A percentile compares a stretch with the other conserved stretches of the same genome.
These are phyloP conservation scores for Nigrospora osmanthi DNA, from an alignment of 2,329 filamentous ascomycete genomes.

Conservation along the genomic window DNA sequence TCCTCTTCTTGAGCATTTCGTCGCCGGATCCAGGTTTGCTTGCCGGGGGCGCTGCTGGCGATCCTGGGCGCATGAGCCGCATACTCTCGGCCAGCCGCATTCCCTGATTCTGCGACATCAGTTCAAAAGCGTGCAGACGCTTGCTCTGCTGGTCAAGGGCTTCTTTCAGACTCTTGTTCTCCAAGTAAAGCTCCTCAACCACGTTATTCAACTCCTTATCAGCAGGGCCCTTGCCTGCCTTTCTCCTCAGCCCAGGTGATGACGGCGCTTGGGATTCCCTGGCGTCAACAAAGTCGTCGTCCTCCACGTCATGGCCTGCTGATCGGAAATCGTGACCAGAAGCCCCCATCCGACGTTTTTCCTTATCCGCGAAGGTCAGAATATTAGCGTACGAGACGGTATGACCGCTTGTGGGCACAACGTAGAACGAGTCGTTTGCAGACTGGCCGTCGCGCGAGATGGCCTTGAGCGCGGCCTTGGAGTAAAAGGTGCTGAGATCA, in stretches of 20 bases:
- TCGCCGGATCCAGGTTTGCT: conserved; percentile 28
- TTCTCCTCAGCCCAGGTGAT: conserved; percentile 31
- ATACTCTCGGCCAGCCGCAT: conserved; percentile 81
- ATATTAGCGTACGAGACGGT: conserved; percentile 93
- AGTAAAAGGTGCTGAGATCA: conserved; percentile 78
- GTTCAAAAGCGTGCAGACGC: conserved; percentile 87
- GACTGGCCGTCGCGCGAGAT: conserved; percentile 62
- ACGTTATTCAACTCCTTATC: conserved; percentile 53
- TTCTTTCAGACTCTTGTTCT: conserved; percentile 80
- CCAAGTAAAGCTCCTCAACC: conserved; percentile 78
- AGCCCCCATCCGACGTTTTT: conserved; percentile 51
- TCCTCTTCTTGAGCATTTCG: conserved; percentile 37
- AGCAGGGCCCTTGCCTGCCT: conserved; percentile 29
- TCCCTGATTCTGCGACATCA: conserved; percentile 80
- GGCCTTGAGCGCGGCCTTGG: conserved; percentile 73
- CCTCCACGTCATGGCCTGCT: conserved; percentile 51
- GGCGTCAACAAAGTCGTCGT: conserved; percentile 88
- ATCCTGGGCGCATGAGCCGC: conserved; percentile 51
- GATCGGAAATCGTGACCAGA: conserved; percentile 31
- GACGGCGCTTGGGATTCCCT: conserved; percentile 52
- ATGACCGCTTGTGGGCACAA: conserved; percentile 85
- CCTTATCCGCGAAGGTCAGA: conserved; percentile 60
- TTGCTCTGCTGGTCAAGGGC: conserved; percentile 81
- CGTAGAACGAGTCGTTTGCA: conserved; percentile 77
- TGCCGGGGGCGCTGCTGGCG: conserved; percentile 30